Evolutionary conservation across 2,329 filamentous ascomycete species (phyloP).

Genomic region (Sclerotinia borealis): DNA sequence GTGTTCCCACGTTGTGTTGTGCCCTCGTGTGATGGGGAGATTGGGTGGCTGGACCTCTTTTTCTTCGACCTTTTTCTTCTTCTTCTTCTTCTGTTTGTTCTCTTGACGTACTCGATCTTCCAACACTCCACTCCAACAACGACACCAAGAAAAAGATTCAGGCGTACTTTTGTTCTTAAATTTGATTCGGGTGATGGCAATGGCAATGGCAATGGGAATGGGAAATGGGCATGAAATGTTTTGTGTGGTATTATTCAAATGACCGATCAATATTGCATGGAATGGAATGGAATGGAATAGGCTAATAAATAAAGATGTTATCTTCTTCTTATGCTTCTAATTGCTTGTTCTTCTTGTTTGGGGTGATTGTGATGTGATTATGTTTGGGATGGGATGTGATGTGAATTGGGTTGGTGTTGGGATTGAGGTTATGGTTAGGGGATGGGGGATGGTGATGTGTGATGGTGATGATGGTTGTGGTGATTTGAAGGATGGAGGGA

Average conservation of each 20-base stretch:
- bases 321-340: too few relatives aligned
- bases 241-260: too few relatives aligned
- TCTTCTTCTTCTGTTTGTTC: constrained; percentile 1
- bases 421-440: not conserved
- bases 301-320: too few relatives aligned
- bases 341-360: too few relatives aligned
- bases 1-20: constrained; percentile 9
- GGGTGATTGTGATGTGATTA: not conserved
- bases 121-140: too few relatives aligned
- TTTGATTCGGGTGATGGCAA: constrained; percentile 23
- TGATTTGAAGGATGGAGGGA: too few relatives aligned
- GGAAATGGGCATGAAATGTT: too few relatives aligned
- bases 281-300: constrained; percentile 31
- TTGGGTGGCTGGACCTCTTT: constrained; percentile 31
- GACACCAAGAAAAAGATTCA: constrained; percentile 26
- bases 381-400: not conserved
- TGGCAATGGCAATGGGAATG: too few relatives aligned
- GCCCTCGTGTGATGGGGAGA: constrained; percentile 3
- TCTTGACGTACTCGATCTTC: not conserved
- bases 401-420: not conserved
- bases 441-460: not conserved
- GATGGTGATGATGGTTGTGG: too few relatives aligned
- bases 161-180: constrained; percentile 28
- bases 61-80: constrained; percentile 19
- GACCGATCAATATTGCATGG: too few relatives aligned